Conservation (phyloP, 2,329 filamentous ascomycete genomes). For the Zymoseptoria crescenta region DNA sequence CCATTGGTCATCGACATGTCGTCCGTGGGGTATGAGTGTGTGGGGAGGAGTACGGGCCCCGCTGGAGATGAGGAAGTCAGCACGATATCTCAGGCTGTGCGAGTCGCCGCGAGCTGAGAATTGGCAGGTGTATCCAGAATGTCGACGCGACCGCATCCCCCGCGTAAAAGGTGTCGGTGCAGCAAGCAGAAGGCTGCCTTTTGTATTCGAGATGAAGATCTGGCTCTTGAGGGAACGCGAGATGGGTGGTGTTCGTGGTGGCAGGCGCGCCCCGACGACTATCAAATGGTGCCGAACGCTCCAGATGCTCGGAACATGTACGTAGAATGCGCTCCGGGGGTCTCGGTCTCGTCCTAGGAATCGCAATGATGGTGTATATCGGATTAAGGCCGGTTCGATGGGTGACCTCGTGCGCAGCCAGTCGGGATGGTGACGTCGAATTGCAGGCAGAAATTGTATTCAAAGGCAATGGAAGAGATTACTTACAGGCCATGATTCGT, state of each 20-base stretch:
- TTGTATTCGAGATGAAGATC: neutral
- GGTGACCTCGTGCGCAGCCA: conserved; percentile 13
- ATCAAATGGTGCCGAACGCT: conserved; percentile 4
- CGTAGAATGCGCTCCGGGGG: conserved; percentile 11
- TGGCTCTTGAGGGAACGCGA: conserved; percentile 16
- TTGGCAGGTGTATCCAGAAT: conserved; percentile 18
- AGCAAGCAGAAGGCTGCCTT: neutral
- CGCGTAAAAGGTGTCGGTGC: conserved; percentile 24
- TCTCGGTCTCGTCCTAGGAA: conserved; percentile 11
- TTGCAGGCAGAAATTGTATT: conserved; percentile 17
- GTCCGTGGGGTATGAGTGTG: conserved; percentile 44
- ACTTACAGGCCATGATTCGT: conserved; percentile 54
- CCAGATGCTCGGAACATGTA: conserved; percentile 9
- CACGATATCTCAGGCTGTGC: conserved; percentile 24
- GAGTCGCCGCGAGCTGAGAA: conserved; percentile 27
- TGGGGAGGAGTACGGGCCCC: conserved; percentile 56
- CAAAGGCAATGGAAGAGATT: conserved; percentile 28
- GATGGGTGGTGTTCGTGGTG: conserved; percentile 18
- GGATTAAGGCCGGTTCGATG: conserved; percentile 21
- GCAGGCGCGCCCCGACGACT: conserved; percentile 13
- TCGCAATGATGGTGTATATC: conserved; percentile 23
- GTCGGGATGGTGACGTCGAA: conserved; percentile 7
- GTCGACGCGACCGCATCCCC: conserved; percentile 38
- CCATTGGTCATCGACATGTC: conserved; percentile 59
- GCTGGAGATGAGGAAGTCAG: conserved; percentile 42